Evolutionary conservation across 1,284 basidiomycete genomes (phyloP).

Genomic region (Veloboletus limbatus): DNA sequence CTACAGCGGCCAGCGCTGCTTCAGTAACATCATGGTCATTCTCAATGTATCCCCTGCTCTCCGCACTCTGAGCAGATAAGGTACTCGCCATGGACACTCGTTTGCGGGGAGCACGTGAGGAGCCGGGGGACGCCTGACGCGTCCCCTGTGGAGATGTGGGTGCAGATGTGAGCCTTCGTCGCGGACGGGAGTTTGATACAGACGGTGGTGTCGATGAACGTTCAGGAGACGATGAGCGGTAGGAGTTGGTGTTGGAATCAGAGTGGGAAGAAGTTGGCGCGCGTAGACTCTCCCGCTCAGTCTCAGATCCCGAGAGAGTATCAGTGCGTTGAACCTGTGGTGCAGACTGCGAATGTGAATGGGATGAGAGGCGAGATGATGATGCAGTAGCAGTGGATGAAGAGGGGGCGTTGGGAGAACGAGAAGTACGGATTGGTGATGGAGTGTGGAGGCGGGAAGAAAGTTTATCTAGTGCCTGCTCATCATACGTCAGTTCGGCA

Average conservation of each 20-base stretch:
- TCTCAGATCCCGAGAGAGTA: conserved; percentile 70
- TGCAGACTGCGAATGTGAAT: conserved; percentile 25
- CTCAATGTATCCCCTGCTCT: conserved; percentile 24
- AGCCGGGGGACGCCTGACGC: conserved; percentile 38
- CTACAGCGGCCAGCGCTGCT: conserved; percentile 61
- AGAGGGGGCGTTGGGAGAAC: conserved; percentile 34
- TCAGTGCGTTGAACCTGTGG: conserved; percentile 28
- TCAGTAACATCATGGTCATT: conserved; percentile 43
- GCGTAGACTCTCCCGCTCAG: conserved; percentile 60
- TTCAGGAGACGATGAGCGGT: conserved; percentile 41
- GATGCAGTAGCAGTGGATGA: conserved; percentile 34
- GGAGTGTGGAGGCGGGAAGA: conserved; percentile 50
- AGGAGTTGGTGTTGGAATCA: conserved; percentile 32
- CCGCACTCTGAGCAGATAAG: conserved; percentile 25
- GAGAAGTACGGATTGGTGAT: conserved; percentile 36
- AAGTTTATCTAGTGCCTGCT: conserved; percentile 66
- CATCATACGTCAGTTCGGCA: conserved; percentile 10
- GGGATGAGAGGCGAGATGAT: conserved; percentile 33
- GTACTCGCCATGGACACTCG: conserved; percentile 39
- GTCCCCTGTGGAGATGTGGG: conserved; percentile 53
- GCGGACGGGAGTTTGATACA: conserved; percentile 20
- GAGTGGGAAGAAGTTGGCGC: conserved; percentile 33
- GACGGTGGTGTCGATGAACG: conserved; percentile 40
- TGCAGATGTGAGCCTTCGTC: conserved; percentile 49
- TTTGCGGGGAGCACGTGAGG: conserved; percentile 43